Evolutionary conservation across 1,139 yeast species (phyloP).

Genomic region (Kodamaea derodonti): DNA sequence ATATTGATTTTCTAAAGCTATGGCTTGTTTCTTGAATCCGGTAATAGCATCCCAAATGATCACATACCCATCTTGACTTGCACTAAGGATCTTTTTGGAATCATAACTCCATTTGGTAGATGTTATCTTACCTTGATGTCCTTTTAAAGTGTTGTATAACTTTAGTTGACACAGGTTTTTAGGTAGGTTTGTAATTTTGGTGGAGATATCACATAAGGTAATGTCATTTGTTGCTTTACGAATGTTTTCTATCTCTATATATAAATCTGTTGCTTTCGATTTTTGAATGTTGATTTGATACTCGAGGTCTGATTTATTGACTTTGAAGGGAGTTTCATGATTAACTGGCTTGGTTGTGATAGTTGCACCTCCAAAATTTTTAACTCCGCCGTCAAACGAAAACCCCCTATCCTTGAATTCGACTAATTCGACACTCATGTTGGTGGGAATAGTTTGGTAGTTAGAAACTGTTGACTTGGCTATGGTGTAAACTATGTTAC

Average conservation of each 20-base stretch:
- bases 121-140: conserved; percentile 74
- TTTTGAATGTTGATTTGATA: conserved; percentile 34
- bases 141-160: conserved; percentile 47
- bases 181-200: conserved; percentile 25
- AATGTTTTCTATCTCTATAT: conserved; percentile 45
- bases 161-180: conserved; percentile 31
- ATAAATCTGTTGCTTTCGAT: conserved; percentile 44
- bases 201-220: conserved; percentile 38
- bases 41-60: conserved; percentile 79
- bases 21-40: conserved; percentile 69
- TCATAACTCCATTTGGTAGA: conserved; percentile 68
- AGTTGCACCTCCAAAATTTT: too few relatives aligned
- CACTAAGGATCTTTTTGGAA: conserved; percentile 58
- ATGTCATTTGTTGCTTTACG: conserved; percentile 44
- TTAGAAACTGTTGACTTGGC: too few relatives aligned
- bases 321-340: too few relatives aligned
- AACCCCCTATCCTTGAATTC: too few relatives aligned
- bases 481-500: too few relatives aligned
- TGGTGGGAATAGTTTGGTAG: too few relatives aligned
- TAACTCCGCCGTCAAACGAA: too few relatives aligned
- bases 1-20: conserved; percentile 72
- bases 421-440: too few relatives aligned
- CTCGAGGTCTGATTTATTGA: conserved; percentile 4
- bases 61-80: conserved; percentile 85
- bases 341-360: too few relatives aligned